phyloP scores from a whole-genome alignment of 345 rosid genomes.

The Nasturtium officinale region DNA sequence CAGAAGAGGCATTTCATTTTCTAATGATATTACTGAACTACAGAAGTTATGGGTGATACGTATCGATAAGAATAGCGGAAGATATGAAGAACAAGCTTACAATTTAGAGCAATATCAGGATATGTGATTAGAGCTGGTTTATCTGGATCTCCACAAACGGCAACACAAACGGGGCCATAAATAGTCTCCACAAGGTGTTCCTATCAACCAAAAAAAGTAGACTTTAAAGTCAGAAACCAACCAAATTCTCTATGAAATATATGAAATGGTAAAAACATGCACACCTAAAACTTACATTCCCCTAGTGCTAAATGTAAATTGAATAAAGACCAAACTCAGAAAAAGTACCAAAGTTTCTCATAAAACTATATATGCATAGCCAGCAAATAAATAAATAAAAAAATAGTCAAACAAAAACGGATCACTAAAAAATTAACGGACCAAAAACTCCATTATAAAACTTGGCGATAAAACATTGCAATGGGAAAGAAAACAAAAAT shows the following conservation, averaged over 20 bases:
- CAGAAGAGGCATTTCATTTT: slow-evolving; percentile 1
- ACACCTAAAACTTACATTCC: slow-evolving; percentile 27
- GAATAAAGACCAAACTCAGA: slow-evolving; percentile 22
- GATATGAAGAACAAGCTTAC: slow-evolving; percentile 49
- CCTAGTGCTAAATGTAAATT: background rate
- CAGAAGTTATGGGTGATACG: background rate
- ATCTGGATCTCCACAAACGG: slow-evolving; percentile 90
- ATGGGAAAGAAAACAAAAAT: background rate
- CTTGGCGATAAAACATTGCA: slow-evolving; percentile 2
- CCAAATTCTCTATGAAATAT: slow-evolving; percentile 20
- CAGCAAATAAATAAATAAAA: background rate
- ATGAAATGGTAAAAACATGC: slow-evolving; percentile 28
- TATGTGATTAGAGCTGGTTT: slow-evolving; percentile 93
- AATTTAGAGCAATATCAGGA: slow-evolving; percentile 88
- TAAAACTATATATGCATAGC: slow-evolving; percentile 8
- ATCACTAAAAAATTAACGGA: background rate
- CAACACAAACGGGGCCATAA: slow-evolving; percentile 68
- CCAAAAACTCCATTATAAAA: slow-evolving; percentile 13
- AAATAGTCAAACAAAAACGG: slow-evolving; percentile 11
- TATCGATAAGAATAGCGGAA: background rate
- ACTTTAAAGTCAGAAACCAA: slow-evolving; percentile 35
- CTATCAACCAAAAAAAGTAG: slow-evolving; percentile 43
- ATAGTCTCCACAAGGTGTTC: slow-evolving; percentile 72
- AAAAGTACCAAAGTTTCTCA: slow-evolving; percentile 16
- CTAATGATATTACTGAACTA: background rate